Evolutionary conservation across 23 red algal genomes (phyloP).

Genomic region (Agarophyton chilense): DNA sequence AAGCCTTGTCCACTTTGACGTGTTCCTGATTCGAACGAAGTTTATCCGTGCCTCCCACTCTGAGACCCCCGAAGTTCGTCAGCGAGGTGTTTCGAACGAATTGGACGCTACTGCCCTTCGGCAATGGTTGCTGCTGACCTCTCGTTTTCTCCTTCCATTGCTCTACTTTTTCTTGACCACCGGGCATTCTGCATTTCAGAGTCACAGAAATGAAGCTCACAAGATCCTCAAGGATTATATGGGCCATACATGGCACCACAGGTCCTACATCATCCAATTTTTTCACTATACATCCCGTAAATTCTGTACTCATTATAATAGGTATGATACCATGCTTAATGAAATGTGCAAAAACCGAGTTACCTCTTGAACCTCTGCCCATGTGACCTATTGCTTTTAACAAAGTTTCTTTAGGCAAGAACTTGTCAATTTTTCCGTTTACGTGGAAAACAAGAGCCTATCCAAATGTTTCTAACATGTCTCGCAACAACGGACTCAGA

Average conservation of each 20-base stretch:
- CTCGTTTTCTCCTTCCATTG: background rate
- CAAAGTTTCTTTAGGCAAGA: constrained; percentile 20
- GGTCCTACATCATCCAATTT: constrained; percentile 31
- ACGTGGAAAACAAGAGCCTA: constrained; percentile 55
- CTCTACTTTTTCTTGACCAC: background rate
- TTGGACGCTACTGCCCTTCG: background rate
- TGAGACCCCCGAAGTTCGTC: background rate
- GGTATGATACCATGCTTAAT: constrained; percentile 27
- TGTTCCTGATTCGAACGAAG: background rate
- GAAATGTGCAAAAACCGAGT: constrained; percentile 43
- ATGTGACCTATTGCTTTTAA: constrained; percentile 37
- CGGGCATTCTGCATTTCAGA: constrained; percentile 29
- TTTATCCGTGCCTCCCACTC: background rate
- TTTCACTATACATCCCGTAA: constrained; percentile 37
- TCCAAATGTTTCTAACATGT: constrained; percentile 59
- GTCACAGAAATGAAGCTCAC: constrained; percentile 56
- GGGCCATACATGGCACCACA: constrained; percentile 9
- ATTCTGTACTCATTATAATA: constrained; percentile 35
- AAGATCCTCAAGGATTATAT: constrained; percentile 18
- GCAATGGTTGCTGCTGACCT: background rate
- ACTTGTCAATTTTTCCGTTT: background rate
- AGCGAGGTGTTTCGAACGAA: background rate
- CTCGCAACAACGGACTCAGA: constrained; percentile 35
- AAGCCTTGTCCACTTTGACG: background rate
- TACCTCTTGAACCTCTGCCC: constrained; percentile 27